Percentiles rank a stretch among this genome's conserved stretches.
Evolutionary conservation across 306 rosid genomes (phyloP).

Genomic region (Adenanthera pavonina): DNA sequence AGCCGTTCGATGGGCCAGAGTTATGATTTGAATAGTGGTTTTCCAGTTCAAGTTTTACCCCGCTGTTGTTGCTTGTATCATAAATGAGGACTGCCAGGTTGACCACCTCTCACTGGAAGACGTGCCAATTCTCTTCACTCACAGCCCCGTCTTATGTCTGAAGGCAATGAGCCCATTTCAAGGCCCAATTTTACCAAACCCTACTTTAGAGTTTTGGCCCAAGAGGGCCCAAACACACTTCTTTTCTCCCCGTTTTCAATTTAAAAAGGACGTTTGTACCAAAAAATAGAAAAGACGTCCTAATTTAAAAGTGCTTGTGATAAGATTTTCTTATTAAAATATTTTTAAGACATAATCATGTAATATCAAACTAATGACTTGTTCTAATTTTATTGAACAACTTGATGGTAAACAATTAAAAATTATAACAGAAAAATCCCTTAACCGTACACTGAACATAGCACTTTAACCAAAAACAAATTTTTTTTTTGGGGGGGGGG

Average conservation of each 20-base stretch:
- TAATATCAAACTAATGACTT: no score
- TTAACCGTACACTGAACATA: no score
- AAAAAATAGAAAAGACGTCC: no score
- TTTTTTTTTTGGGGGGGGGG: no score
- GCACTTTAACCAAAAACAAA: no score
- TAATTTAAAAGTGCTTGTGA: no score
- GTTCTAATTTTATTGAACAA: no score
- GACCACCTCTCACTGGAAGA: not conserved
- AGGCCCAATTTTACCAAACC: not conserved
- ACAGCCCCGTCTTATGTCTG: not conserved
- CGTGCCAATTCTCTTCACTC: not conserved
- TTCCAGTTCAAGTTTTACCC: not conserved
- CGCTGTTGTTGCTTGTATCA: not conserved
- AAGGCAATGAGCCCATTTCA: not conserved
- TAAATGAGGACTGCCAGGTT: not conserved
- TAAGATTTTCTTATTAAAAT: no score
- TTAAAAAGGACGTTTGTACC: not conserved
- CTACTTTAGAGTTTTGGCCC: not conserved
- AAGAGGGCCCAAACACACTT: not conserved
- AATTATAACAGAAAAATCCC: not conserved
- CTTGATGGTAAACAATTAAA: not conserved
- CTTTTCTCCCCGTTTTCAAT: not conserved
- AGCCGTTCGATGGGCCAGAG: not conserved
- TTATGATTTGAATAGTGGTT: not conserved
- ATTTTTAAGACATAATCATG: no score